phyloP scores from a whole-genome alignment of 495 filamentous ascomycete genomes.

The Annulohypoxylon maeteangense region DNA sequence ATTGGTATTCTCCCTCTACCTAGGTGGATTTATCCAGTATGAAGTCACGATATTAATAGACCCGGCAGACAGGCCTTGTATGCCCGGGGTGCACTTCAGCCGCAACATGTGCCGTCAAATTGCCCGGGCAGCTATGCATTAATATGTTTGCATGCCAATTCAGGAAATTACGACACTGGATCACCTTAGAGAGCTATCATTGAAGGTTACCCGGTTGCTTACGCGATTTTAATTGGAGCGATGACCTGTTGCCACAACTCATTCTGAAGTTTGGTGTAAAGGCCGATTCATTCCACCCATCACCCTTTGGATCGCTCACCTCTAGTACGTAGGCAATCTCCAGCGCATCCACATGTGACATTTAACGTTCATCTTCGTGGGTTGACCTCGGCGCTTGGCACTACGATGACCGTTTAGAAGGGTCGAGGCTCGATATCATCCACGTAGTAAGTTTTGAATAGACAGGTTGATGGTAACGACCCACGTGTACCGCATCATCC shows the following conservation, averaged over 20 bases:
- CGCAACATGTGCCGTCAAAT: conserved; percentile 18
- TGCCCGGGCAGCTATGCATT: conserved; percentile 12
- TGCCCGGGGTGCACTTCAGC: conserved; percentile 16
- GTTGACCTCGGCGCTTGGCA: conserved; percentile 26
- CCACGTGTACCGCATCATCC: conserved; percentile 31
- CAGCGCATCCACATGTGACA: conserved; percentile 8
- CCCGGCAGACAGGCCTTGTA: neutral
- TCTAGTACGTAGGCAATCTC: neutral
- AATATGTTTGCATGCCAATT: conserved; percentile 15
- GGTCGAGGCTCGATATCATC: conserved; percentile 4
- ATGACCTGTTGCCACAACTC: conserved; percentile 12
- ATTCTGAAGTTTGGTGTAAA: conserved; percentile 8
- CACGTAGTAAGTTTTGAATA: conserved; percentile 24
- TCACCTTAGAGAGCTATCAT: conserved; percentile 4
- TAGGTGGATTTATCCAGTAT: conserved; percentile 9
- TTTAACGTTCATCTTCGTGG: conserved; percentile 14
- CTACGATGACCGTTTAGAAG: conserved; percentile 7
- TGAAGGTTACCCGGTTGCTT: neutral
- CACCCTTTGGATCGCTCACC: neutral
- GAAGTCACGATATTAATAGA: conserved; percentile 20
- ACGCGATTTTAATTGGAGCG: conserved; percentile 4
- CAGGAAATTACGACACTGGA: conserved; percentile 6
- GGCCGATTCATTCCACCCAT: neutral
- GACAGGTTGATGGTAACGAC: conserved; percentile 14
- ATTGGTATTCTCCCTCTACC: conserved; percentile 4